phyloP scores from a whole-genome alignment of 495 filamentous ascomycete genomes.

The Neohortaea acidophila region DNA sequence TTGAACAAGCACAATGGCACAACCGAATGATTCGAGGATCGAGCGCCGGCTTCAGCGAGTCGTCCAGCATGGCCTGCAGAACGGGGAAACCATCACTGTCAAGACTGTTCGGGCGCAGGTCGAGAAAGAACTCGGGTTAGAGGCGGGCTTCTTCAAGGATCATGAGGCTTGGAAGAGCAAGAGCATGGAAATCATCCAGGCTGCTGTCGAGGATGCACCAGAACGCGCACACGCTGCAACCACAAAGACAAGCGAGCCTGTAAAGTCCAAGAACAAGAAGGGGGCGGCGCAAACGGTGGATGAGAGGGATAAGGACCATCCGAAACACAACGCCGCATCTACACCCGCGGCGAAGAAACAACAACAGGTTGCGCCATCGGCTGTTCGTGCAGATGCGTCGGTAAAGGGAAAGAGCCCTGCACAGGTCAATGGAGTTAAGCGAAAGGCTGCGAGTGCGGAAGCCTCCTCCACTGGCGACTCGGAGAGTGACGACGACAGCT shows the following conservation, averaged over 20 bases:
- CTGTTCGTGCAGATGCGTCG: too few species aligned
- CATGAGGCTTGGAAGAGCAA: neutral
- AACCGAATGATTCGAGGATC: neutral
- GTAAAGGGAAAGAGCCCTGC: too few species aligned
- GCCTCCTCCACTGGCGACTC: neutral
- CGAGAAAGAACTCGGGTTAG: neutral
- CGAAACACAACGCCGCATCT: neutral
- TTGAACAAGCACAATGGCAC: constrained; percentile 3
- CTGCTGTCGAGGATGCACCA: neutral
- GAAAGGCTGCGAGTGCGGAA: constrained; percentile 3
- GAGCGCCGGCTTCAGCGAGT: neutral
- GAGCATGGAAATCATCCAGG: neutral
- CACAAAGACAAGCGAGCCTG: neutral
- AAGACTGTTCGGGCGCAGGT: neutral
- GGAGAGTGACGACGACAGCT: constrained; percentile 1
- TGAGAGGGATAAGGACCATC: too few species aligned
- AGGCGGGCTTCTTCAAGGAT: constrained; percentile 4
- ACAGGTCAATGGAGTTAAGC: constrained; percentile 15
- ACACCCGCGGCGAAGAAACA: neutral
- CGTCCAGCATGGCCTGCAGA: neutral
- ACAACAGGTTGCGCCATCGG: neutral
- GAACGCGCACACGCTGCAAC: neutral
- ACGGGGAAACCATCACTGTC: neutral
- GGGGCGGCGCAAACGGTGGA: neutral
- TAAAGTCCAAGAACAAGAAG: neutral